Evolutionary conservation across 371 early-diverging fungal species (phyloP).

Genomic region (Batrachochytrium dendrobatidis): DNA sequence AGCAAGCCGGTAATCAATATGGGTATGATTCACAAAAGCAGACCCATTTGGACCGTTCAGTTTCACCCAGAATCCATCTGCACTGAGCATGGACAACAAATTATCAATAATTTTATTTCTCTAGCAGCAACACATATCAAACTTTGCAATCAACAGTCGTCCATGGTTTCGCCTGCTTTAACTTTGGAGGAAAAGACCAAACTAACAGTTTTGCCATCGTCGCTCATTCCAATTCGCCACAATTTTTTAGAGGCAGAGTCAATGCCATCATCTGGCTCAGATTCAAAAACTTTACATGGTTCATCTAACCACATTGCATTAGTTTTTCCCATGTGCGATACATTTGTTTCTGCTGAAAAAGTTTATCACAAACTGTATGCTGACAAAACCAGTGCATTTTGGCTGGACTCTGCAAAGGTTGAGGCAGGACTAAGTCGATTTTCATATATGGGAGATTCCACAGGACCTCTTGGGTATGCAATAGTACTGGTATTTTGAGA

Average conservation of each 20-base stretch:
- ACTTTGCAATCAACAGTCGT: too few species aligned
- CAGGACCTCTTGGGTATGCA: conserved; percentile 6
- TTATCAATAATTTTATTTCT: conserved; percentile 64
- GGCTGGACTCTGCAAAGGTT: conserved; percentile 61
- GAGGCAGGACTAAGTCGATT: conserved; percentile 30
- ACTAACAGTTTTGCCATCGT: neutral
- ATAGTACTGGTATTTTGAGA: neutral
- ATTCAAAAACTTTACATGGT: too few species aligned
- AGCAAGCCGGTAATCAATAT: conserved; percentile 47
- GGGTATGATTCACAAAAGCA: conserved; percentile 65
- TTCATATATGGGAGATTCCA: conserved; percentile 39
- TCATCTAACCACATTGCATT: neutral
- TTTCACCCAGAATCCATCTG: conserved; percentile 96
- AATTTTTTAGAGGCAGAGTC: too few species aligned
- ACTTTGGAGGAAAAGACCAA: too few species aligned
- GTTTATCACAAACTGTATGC: conserved; percentile 33
- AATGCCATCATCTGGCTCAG: too few species aligned
- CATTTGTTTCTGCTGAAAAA: conserved; percentile 5
- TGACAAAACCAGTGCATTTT: conserved; percentile 29
- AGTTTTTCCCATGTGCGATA: neutral
- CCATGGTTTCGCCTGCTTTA: conserved; percentile 24
- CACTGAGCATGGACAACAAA: conserved; percentile 61
- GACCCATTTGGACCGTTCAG: conserved; percentile 87
- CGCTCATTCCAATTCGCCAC: too few species aligned
- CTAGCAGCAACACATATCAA: neutral